Evolutionary conservation across 208 protist species (phyloP).

Genomic region (Crithidia fasciculata): DNA sequence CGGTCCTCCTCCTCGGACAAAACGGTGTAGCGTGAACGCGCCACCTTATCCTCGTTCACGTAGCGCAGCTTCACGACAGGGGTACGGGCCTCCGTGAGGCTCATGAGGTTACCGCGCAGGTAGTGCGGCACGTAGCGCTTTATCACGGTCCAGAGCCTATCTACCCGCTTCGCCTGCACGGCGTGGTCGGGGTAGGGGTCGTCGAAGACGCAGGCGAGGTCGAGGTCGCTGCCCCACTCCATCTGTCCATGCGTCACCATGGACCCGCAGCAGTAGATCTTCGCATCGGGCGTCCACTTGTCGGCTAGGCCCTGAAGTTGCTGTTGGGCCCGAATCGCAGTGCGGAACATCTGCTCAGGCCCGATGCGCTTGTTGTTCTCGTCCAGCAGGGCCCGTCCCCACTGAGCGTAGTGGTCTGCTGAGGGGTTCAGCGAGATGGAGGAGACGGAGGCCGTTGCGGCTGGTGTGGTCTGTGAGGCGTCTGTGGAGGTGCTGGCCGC

Average conservation of each 20-base stretch:
- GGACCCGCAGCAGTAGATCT: conserved; percentile 89
- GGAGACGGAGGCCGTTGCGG: conserved; percentile 5
- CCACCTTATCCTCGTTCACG: conserved; percentile 86
- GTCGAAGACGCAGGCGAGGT: conserved; percentile 91
- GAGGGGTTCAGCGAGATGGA: conserved; percentile 46
- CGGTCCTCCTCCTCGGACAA: conserved; percentile 86
- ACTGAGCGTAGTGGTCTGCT: conserved; percentile 76
- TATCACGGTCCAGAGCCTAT: conserved; percentile 89
- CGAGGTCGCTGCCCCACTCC: conserved; percentile 91
- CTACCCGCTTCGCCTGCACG: conserved; percentile 83
- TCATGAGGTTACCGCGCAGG: conserved; percentile 72
- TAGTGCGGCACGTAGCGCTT: conserved; percentile 90
- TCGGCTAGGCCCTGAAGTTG: conserved; percentile 85
- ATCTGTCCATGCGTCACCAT: conserved; percentile 90
- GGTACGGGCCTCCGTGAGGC: conserved; percentile 81
- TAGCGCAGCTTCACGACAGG: conserved; percentile 86
- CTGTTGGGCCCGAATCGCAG: conserved; percentile 76
- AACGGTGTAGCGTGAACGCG: conserved; percentile 73
- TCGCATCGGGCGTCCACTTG: conserved; percentile 91
- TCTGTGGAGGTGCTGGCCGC: not conserved
- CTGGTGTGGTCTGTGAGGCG: not conserved
- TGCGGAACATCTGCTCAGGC: conserved; percentile 88
- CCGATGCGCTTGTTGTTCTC: conserved; percentile 86
- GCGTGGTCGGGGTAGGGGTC: conserved; percentile 84
- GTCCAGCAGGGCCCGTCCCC: conserved; percentile 74